A percentile compares a stretch with the other conserved stretches of the same genome.
These are phyloP conservation scores for Blepharisma stoltei DNA, from an alignment of 73 alveolate species.

Conservation along the genomic window DNA sequence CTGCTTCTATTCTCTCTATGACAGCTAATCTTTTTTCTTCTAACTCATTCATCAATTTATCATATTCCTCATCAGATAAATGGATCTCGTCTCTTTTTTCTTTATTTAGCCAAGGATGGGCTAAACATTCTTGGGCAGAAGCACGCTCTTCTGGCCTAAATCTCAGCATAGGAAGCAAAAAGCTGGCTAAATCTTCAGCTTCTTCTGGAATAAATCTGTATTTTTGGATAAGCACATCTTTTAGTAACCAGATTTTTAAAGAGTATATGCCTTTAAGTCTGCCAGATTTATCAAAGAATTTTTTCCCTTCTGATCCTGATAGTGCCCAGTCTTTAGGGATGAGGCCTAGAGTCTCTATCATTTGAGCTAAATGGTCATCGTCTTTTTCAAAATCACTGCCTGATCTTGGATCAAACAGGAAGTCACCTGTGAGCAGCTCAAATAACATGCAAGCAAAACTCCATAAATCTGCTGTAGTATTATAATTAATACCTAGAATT, in stretches of 20 bases:
- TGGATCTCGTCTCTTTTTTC: conserved; percentile 34
- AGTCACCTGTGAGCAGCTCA: conserved; percentile 98
- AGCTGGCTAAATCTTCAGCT: conserved; percentile 87
- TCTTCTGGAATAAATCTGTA: conserved; percentile 85
- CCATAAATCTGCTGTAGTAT: conserved; percentile 96
- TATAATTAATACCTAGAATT: conserved; percentile 87
- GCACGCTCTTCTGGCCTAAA: conserved; percentile 82
- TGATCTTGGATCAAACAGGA: conserved; percentile 82
- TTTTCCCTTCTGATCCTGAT: conserved; percentile 49
- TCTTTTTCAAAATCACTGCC: conserved; percentile 71
- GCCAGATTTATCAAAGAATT: conserved; percentile 64
- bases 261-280: conserved; percentile 67
- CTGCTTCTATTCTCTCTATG: neutral
- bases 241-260: conserved; percentile 81
- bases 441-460: conserved; percentile 94
- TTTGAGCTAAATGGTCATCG: conserved; percentile 83
- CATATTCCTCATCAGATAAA: conserved; percentile 5
- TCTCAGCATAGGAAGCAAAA: conserved; percentile 90
- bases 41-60: neutral
- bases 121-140: conserved; percentile 80
- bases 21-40: neutral
- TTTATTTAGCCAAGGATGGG: conserved; percentile 88
- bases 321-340: conserved; percentile 33
- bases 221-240: conserved; percentile 79
- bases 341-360: conserved; percentile 55